Evolutionary conservation across 768 basidiomycete genomes (phyloP).

Genomic region (Russula griseocarnosa): DNA sequence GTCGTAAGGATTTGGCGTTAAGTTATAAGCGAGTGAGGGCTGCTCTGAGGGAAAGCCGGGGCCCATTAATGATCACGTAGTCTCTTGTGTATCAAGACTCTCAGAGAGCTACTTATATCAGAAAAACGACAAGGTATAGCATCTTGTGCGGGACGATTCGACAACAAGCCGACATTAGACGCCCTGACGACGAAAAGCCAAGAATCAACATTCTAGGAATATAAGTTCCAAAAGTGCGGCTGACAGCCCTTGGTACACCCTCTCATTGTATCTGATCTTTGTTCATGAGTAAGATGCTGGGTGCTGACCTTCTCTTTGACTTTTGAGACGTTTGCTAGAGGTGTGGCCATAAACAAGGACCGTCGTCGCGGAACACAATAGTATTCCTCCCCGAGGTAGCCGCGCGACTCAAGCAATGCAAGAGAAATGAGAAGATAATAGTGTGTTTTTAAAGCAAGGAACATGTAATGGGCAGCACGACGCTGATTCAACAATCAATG

Average conservation of each 20-base stretch:
- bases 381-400: background rate
- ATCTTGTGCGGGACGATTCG: background rate
- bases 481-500: background rate
- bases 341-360: background rate
- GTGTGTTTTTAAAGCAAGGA: too few species aligned
- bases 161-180: background rate
- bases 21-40: too few species aligned
- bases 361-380: too few species aligned
- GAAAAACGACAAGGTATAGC: background rate
- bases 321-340: background rate
- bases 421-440: background rate
- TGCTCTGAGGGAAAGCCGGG: background rate
- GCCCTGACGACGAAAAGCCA: background rate
- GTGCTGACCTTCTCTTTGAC: background rate
- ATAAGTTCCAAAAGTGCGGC: background rate
- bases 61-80: background rate
- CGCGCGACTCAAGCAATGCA: background rate
- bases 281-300: background rate
- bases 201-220: background rate
- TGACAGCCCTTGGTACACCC: background rate
- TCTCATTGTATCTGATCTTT: background rate
- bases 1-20: background rate
- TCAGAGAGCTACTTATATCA: constrained; percentile 4
- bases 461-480: background rate
- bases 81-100: background rate